A percentile compares a stretch with the other conserved stretches of the same genome.
Evolutionary conservation across 495 filamentous ascomycete species (phyloP).

Genomic region (Cercophora scortea): DNA sequence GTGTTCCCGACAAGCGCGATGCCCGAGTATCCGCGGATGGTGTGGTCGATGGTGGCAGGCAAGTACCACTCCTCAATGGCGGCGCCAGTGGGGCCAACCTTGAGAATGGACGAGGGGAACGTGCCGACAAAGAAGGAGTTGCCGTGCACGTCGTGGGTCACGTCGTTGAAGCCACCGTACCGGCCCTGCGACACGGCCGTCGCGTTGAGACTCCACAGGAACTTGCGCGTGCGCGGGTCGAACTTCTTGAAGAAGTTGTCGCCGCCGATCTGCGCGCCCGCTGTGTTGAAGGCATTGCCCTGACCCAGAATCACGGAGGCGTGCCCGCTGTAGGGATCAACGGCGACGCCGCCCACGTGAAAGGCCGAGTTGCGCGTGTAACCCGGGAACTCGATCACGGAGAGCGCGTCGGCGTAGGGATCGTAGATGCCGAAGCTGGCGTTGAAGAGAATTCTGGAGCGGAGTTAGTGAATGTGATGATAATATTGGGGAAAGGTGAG

Average conservation of each 20-base stretch:
- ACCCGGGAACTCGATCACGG: constrained; percentile 19
- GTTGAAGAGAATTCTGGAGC: constrained; percentile 12
- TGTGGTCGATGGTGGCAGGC: constrained; percentile 14
- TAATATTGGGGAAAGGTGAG: not conserved
- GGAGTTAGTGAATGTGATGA: not conserved
- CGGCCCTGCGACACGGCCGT: constrained; percentile 15
- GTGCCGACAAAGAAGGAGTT: constrained; percentile 24
- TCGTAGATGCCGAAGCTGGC: constrained; percentile 22
- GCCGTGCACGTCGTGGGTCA: constrained; percentile 19
- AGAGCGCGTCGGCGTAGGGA: constrained; percentile 19
- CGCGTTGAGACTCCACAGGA: constrained; percentile 23
- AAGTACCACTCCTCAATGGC: constrained; percentile 17
- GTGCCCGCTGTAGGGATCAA: constrained; percentile 19
- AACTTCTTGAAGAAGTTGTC: constrained; percentile 22
- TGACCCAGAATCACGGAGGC: constrained; percentile 19
- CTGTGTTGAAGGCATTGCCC: constrained; percentile 18
- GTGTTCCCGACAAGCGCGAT: constrained; percentile 18
- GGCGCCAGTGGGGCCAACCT: constrained; percentile 14
- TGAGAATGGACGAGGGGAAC: constrained; percentile 20
- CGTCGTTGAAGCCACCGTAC: constrained; percentile 26
- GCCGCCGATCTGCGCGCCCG: constrained; percentile 19
- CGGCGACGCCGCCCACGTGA: constrained; percentile 24
- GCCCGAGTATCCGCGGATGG: constrained; percentile 16
- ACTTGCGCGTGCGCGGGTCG: constrained; percentile 6
- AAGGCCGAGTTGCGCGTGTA: constrained; percentile 18